Percentiles rank a stretch among this genome's conserved stretches.
Evolutionary conservation across 2,329 filamentous ascomycete species (phyloP).

Genomic region (Colletotrichum sansevieriae): DNA sequence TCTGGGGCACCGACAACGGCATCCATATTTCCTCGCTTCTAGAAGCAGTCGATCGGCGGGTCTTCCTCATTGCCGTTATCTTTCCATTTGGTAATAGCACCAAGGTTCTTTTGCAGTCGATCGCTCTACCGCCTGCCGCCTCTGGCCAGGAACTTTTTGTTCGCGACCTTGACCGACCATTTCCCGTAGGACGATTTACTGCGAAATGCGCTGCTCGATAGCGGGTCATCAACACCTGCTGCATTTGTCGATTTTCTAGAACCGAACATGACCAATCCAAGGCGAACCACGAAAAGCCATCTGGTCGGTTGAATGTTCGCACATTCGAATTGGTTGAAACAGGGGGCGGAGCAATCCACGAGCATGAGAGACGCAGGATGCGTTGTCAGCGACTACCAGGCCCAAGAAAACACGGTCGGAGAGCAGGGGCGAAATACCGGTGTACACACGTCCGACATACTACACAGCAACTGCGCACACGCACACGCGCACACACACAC

Average conservation of each 20-base stretch:
- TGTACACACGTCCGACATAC: conserved; percentile 38
- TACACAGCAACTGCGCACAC: conserved; percentile 15
- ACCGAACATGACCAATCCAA: conserved; percentile 8
- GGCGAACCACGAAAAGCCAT: conserved; percentile 2
- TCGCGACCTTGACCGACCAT: neutral
- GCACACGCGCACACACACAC: conserved; percentile 11
- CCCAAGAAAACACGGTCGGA: neutral
- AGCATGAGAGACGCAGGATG: conserved; percentile 30
- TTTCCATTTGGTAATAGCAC: conserved; percentile 42
- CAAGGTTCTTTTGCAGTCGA: conserved; percentile 28
- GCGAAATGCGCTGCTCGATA: conserved; percentile 26
- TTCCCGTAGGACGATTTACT: neutral
- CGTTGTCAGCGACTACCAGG: conserved; percentile 18
- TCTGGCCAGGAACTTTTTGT: conserved; percentile 28
- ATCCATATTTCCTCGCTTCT: conserved; percentile 33
- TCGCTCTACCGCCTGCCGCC: conserved; percentile 23
- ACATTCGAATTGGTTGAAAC: conserved; percentile 29
- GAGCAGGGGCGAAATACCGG: conserved; percentile 6
- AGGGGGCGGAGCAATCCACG: conserved; percentile 35
- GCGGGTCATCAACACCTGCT: conserved; percentile 32
- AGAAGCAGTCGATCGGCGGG: conserved; percentile 38
- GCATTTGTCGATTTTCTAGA: conserved; percentile 34
- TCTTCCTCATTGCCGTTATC: conserved; percentile 35
- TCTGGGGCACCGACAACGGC: conserved; percentile 25
- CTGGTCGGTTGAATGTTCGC: conserved; percentile 13